A percentile compares a stretch with the other conserved stretches of the same genome.
Evolutionary conservation across 2,329 filamentous ascomycete species (phyloP).

Genomic region (Rachicladosporium sp.): DNA sequence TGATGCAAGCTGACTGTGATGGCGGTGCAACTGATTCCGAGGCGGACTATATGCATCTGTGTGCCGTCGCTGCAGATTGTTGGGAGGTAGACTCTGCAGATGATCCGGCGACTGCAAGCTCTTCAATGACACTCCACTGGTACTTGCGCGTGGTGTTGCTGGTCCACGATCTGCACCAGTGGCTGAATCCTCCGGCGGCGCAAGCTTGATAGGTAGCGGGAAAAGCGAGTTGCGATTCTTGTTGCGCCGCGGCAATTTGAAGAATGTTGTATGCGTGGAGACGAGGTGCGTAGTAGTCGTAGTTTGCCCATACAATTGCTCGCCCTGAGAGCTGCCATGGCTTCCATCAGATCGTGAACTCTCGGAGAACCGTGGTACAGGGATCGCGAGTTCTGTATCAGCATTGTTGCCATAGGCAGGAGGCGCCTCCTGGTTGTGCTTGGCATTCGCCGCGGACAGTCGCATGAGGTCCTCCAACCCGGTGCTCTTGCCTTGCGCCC

Average conservation of each 20-base stretch:
- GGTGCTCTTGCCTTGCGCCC: constrained; percentile 18
- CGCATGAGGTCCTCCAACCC: constrained; percentile 34
- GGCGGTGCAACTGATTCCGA: constrained; percentile 2
- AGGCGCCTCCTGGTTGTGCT: constrained; percentile 29
- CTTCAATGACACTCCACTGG: constrained; percentile 2
- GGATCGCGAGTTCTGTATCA: constrained; percentile 50
- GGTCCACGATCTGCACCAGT: constrained; percentile 19
- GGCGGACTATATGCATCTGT: too few relatives aligned
- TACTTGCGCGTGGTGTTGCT: constrained; percentile 22
- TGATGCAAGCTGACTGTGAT: constrained; percentile 23
- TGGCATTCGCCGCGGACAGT: constrained; percentile 44
- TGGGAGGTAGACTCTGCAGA: too few relatives aligned
- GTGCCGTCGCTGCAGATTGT: too few relatives aligned
- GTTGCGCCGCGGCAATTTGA: constrained; percentile 64
- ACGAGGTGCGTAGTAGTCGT: constrained; percentile 52
- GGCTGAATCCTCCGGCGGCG: constrained; percentile 36
- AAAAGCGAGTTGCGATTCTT: constrained; percentile 70
- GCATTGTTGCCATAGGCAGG: constrained; percentile 51
- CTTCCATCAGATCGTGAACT: constrained; percentile 81
- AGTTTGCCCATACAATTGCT: constrained; percentile 42
- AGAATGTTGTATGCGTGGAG: constrained; percentile 56
- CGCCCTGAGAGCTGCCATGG: constrained; percentile 40
- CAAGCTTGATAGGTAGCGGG: constrained; percentile 68
- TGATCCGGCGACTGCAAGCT: constrained; percentile 5
- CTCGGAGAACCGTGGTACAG: constrained; percentile 59